Evolutionary conservation across 306 rosid species (phyloP).

Genomic region (Gynostemma pentaphyllum): DNA sequence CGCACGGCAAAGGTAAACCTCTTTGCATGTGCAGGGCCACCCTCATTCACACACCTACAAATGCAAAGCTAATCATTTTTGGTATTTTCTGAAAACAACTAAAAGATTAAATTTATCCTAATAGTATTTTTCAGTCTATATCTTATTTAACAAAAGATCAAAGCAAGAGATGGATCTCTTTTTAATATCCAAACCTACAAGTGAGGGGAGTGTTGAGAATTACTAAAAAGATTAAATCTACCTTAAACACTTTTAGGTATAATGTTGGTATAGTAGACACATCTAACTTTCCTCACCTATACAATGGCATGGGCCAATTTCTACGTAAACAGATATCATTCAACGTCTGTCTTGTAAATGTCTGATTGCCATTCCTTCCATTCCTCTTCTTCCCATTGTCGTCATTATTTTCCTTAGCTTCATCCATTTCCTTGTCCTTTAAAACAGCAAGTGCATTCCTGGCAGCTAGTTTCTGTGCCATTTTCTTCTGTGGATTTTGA

Average conservation of each 20-base stretch:
- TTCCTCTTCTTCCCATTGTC: conserved; percentile 63
- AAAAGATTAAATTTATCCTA: too few species aligned
- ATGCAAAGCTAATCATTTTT: background rate
- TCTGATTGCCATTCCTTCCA: conserved; percentile 75
- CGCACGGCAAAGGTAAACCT: conserved; percentile 90
- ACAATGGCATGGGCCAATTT: conserved; percentile 97
- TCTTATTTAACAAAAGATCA: too few species aligned
- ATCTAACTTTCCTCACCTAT: conserved; percentile 35
- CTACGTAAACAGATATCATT: conserved; percentile 86
- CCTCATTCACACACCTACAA: conserved; percentile 84
- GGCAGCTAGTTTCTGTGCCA: conserved; percentile 99
- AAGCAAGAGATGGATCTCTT: too few species aligned
- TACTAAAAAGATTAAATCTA: too few species aligned
- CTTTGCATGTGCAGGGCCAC: conserved; percentile 99
- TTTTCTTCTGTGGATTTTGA: conserved; percentile 94
- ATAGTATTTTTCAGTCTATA: too few species aligned
- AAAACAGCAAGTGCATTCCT: conserved; percentile 85
- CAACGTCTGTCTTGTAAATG: conserved; percentile 86
- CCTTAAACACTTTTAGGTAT: too few species aligned
- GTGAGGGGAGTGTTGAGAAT: too few species aligned
- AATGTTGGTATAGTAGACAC: too few species aligned
- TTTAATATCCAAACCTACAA: too few species aligned
- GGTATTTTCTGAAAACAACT: too few species aligned
- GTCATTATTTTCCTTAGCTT: conserved; percentile 38
- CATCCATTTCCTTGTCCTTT: conserved; percentile 68